These are phyloP conservation scores for Eremothecium sinecaudum DNA, from an alignment of 1,139 yeast genomes.

Conservation along the genomic window DNA sequence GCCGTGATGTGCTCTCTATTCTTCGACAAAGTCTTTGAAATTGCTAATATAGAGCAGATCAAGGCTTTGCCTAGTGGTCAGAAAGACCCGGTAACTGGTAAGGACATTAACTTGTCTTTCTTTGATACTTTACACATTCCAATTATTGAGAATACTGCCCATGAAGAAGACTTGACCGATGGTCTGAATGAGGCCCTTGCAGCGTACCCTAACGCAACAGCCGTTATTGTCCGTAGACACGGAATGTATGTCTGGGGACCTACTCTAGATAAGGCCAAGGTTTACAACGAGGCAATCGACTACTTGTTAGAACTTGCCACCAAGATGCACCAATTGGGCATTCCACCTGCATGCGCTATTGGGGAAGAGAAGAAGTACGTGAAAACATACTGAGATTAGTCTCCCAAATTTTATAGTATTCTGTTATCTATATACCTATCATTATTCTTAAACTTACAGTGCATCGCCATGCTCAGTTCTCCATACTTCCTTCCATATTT, in stretches of 20 bases:
- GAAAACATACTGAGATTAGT: constrained; percentile 14
- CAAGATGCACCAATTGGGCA: constrained; percentile 59
- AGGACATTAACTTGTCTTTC: constrained; percentile 42
- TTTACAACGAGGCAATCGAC: constrained; percentile 87
- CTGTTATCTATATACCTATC: constrained; percentile 1
- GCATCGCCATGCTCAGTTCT: constrained; percentile 2
- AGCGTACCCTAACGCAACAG: constrained; percentile 67
- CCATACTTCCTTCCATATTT: constrained; percentile 26
- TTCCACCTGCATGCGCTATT: constrained; percentile 37
- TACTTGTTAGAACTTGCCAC: constrained; percentile 78
- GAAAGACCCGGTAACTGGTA: constrained; percentile 35
- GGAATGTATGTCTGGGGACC: constrained; percentile 97
- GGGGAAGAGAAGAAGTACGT: constrained; percentile 32
- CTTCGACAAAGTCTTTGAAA: constrained; percentile 61
- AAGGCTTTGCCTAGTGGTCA: constrained; percentile 75
- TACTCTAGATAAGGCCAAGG: constrained; percentile 83
- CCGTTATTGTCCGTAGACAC: constrained; percentile 84
- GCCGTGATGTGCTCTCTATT: constrained; percentile 77
- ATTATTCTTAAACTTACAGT: constrained; percentile 3
- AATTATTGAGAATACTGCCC: constrained; percentile 82
- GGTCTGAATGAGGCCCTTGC: constrained; percentile 53
- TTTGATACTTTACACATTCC: constrained; percentile 75
- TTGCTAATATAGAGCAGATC: constrained; percentile 80
- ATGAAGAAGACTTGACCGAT: constrained; percentile 76
- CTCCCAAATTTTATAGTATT: neutral